Conservation (phyloP, 2,329 filamentous ascomycete genomes). For the Dryadomyces sulphureus region DNA sequence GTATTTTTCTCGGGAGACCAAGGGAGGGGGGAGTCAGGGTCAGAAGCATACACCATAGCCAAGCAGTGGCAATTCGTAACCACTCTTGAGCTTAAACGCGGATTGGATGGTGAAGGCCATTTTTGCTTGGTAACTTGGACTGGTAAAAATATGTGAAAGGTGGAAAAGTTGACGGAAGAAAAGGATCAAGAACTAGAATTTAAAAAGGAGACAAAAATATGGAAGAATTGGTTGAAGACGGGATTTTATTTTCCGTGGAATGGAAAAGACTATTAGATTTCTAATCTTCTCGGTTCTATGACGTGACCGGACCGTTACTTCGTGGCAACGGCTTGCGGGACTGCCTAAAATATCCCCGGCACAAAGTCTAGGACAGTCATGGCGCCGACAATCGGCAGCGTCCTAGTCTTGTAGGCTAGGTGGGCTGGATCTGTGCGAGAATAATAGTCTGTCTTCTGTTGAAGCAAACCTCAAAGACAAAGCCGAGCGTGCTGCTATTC, state of each 20-base stretch:
- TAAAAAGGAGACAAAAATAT: background rate
- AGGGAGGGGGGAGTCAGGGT: background rate
- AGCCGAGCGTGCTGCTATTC: slow-evolving; percentile 50
- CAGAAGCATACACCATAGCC: slow-evolving; percentile 35
- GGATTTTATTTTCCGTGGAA: background rate
- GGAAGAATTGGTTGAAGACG: background rate
- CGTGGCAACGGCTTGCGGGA: background rate
- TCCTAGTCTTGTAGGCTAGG: slow-evolving; percentile 36
- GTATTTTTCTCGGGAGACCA: background rate
- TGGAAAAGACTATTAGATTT: background rate
- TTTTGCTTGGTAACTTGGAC: background rate
- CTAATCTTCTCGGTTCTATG: background rate
- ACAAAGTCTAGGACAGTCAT: slow-evolving; percentile 44
- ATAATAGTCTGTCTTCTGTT: slow-evolving; percentile 52
- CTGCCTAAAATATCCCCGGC: slow-evolving; percentile 13
- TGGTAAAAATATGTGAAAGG: background rate
- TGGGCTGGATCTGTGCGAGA: slow-evolving; percentile 47
- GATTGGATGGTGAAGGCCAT: slow-evolving; percentile 33
- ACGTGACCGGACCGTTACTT: background rate
- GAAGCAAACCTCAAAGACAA: slow-evolving; percentile 49
- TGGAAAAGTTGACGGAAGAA: background rate
- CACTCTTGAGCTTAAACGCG: slow-evolving; percentile 37
- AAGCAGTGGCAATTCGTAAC: slow-evolving; percentile 34
- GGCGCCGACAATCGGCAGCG: slow-evolving; percentile 31
- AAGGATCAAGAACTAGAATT: background rate